Percentiles rank a stretch among this genome's conserved stretches.
These are phyloP conservation scores for Amanita thiersii DNA, from an alignment of 768 basidiomycete genomes.

Conservation along the genomic window DNA sequence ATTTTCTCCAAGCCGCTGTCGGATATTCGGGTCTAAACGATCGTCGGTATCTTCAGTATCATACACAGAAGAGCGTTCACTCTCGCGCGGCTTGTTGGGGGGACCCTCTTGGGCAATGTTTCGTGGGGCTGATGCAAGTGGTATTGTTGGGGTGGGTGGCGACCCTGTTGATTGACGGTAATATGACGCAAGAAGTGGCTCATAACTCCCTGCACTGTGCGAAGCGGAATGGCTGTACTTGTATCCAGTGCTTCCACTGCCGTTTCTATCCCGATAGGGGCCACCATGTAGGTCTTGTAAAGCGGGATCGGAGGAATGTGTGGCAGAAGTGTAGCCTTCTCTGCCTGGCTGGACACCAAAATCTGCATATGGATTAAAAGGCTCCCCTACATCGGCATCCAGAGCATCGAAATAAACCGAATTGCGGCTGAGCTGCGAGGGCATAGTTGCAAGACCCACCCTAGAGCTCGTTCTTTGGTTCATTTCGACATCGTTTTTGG, in stretches of 20 bases:
- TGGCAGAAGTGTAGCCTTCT: slow-evolving; percentile 34
- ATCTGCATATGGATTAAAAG: slow-evolving; percentile 49
- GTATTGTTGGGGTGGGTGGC: slow-evolving; percentile 1
- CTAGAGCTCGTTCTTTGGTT: slow-evolving; percentile 32
- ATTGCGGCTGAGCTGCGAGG: slow-evolving; percentile 17
- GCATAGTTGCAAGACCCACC: slow-evolving; percentile 17
- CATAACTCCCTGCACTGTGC: slow-evolving; percentile 54
- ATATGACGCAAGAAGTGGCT: slow-evolving; percentile 48
- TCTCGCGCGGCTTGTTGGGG: slow-evolving; percentile 10
- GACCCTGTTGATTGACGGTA: slow-evolving; percentile 12
- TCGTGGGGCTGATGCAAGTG: background rate
- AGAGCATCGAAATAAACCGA: slow-evolving; percentile 30
- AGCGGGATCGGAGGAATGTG: slow-evolving; percentile 40
- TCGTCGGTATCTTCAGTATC: slow-evolving; percentile 30
- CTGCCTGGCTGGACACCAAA: slow-evolving; percentile 23
- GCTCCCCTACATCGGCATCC: slow-evolving; percentile 24
- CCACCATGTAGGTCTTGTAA: slow-evolving; percentile 22
- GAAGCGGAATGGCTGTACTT: slow-evolving; percentile 30
- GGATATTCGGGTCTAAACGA: slow-evolving; percentile 36
- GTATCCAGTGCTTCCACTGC: slow-evolving; percentile 21
- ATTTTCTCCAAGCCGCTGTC: slow-evolving; percentile 22
- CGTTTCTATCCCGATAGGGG: slow-evolving; percentile 23
- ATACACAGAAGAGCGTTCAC: slow-evolving; percentile 23
- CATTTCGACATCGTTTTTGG: slow-evolving; percentile 31
- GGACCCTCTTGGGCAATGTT: slow-evolving; percentile 2